Evolutionary conservation across 495 filamentous ascomycete species (phyloP).

Genomic region (Podospora anserina): DNA sequence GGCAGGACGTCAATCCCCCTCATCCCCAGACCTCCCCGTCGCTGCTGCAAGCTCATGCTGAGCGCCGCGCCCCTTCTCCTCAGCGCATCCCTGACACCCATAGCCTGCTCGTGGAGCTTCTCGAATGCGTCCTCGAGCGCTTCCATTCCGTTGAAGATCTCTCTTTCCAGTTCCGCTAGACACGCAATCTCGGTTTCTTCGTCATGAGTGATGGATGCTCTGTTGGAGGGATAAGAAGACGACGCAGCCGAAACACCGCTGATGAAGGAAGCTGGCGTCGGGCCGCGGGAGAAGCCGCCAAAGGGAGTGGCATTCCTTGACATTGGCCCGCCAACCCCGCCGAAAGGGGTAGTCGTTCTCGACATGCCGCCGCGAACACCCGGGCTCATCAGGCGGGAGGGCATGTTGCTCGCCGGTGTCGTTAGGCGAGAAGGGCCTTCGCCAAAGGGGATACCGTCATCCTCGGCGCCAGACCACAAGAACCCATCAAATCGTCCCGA

Average conservation of each 20-base stretch:
- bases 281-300: slow-evolving; percentile 39
- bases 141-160: slow-evolving; percentile 93
- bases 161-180: slow-evolving; percentile 85
- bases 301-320: slow-evolving; percentile 39
- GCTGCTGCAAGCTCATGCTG: slow-evolving; percentile 69
- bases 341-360: slow-evolving; percentile 31
- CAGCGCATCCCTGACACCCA: slow-evolving; percentile 72
- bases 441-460: slow-evolving; percentile 41
- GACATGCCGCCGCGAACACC: slow-evolving; percentile 25
- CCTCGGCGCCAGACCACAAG: slow-evolving; percentile 88
- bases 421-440: slow-evolving; percentile 54
- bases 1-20: slow-evolving; percentile 45
- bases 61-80: slow-evolving; percentile 77
- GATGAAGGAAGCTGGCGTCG: slow-evolving; percentile 48
- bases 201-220: slow-evolving; percentile 69
- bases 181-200: slow-evolving; percentile 91
- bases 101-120: slow-evolving; percentile 79
- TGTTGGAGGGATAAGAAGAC: slow-evolving; percentile 34
- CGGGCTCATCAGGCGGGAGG: slow-evolving; percentile 33
- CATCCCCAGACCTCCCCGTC: slow-evolving; percentile 45
- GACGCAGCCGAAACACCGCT: slow-evolving; percentile 40
- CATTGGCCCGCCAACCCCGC: slow-evolving; percentile 12
- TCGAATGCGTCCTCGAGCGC: slow-evolving; percentile 94
- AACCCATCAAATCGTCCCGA: slow-evolving; percentile 98
- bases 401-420: slow-evolving; percentile 49